Base-by-base conservation (phyloP, 148 eudicot genomes). In the Camellia lanceoleosa region DNA sequence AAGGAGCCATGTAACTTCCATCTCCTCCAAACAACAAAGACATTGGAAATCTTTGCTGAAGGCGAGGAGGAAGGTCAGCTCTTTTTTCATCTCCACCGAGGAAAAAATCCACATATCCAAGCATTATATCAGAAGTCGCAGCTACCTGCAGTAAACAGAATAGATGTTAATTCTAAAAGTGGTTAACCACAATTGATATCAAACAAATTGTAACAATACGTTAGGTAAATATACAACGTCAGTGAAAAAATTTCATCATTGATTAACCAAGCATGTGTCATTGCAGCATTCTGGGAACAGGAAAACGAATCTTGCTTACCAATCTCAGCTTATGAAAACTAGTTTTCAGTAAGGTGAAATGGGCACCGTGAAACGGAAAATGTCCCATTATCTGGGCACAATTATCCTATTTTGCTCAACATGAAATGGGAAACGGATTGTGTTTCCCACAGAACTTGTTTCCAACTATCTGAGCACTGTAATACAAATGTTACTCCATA, bases 11-110 rank as follows among this genome's bases (percentile, higher is more conserved):
- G 83, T 92, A 96, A 79, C 94, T 91, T 85, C 99, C 99, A 87
- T 93, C 91, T 73, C 99, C 99, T 23, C 99, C 99, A 85, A 92
- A 94, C 10, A 91, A 84, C 74, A 93, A 75, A 43, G 91, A 90
- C 89, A 96, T 83, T 11, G 99, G 99, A 79, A 92, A 88, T 74
- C 98, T 86, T 75, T 89, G 97, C 74, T 85, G 87, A 80, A 96
- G 95, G 64, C 79, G 88, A 78, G 97, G 97, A 82, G 98, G 98
- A 82, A 95, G 99, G 82, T 90, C 98, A 78, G 85, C 84, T 85
- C 99, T 91, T 75, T 96, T 96, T 82, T 96, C 99, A 83, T 96
- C 99, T 82, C 98, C 99, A 62, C 99, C 99, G 71, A 96, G 95
- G 86, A 92, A 96, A 82, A 96, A 93, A 84, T 96, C 99, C 85